phyloP scores from a whole-genome alignment of 495 filamentous ascomycete species.

The Xylaria intraflava region DNA sequence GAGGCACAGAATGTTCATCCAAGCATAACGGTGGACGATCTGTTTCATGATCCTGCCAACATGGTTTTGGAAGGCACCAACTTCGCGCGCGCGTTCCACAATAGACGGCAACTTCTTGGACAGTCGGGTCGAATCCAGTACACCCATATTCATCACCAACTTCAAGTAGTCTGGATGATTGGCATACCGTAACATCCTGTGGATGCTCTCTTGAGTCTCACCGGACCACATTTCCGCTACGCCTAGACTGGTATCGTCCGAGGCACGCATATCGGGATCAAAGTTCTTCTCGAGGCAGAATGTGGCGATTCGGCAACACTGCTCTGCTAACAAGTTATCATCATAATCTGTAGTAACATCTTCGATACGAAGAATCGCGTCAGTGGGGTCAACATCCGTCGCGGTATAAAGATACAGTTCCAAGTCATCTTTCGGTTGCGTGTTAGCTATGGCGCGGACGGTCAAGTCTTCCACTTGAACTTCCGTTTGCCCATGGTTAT shows the following conservation, averaged over 20 bases:
- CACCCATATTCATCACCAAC: conserved; percentile 21
- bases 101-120: conserved; percentile 15
- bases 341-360: not conserved
- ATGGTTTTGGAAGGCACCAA: conserved; percentile 26
- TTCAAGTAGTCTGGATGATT: conserved; percentile 25
- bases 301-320: conserved; percentile 31
- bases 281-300: conserved; percentile 15
- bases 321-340: conserved; percentile 27
- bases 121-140: conserved; percentile 11
- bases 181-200: conserved; percentile 27
- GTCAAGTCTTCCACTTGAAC: conserved; percentile 36
- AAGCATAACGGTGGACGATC: conserved; percentile 36
- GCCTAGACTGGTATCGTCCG: not conserved
- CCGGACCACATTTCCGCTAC: conserved; percentile 11
- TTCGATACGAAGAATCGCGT: conserved; percentile 24
- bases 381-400: conserved; percentile 35
- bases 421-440: conserved; percentile 34
- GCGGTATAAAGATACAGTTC: conserved; percentile 39
- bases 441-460: conserved; percentile 32
- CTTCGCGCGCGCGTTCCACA: conserved; percentile 25
- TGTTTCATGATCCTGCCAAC: conserved; percentile 32
- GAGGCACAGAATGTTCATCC: conserved; percentile 37
- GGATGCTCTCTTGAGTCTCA: conserved; percentile 28
- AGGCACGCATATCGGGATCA: not conserved
- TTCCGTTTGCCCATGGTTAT: conserved; percentile 26